These are phyloP conservation scores for Kwoniella mangroviensis DNA, from an alignment of 768 basidiomycete genomes.

Conservation along the genomic window DNA sequence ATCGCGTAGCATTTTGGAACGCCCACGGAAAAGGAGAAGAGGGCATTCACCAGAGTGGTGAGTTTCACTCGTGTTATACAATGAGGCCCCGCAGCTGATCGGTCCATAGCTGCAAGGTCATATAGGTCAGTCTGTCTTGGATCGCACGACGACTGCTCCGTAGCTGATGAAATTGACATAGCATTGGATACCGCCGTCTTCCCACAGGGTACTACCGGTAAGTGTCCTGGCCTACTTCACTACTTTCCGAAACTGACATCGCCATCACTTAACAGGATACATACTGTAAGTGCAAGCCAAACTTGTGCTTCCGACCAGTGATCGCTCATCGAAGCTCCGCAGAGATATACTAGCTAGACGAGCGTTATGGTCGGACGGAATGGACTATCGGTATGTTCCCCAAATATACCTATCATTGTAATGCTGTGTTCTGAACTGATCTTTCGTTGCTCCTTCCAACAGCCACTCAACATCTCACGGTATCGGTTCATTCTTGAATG, in stretches of 20 bases:
- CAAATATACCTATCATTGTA: neutral
- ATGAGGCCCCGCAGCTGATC: slow-evolving; percentile 13
- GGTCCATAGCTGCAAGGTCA: slow-evolving; percentile 51
- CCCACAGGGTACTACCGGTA: slow-evolving; percentile 65
- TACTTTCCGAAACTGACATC: no score
- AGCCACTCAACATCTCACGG: slow-evolving; percentile 95
- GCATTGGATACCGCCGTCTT: slow-evolving; percentile 84
- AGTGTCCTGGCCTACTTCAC: neutral
- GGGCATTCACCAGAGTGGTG: slow-evolving; percentile 83
- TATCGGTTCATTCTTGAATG: slow-evolving; percentile 90
- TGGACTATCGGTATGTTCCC: slow-evolving; percentile 55
- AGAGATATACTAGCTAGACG: slow-evolving; percentile 31
- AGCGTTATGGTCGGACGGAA: slow-evolving; percentile 51
- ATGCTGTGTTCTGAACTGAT: no score
- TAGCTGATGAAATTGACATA: slow-evolving; percentile 2
- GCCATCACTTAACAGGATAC: slow-evolving; percentile 62
- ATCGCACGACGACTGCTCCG: neutral
- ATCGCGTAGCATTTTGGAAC: slow-evolving; percentile 77
- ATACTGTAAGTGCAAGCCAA: slow-evolving; percentile 47
- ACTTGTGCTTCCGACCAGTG: neutral
- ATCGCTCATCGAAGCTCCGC: neutral
- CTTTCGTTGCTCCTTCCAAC: neutral
- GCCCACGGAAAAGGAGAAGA: slow-evolving; percentile 78
- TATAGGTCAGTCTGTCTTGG: slow-evolving; percentile 55
- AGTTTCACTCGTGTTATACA: slow-evolving; percentile 61